A percentile compares a stretch with the other conserved stretches of the same genome.
Evolutionary conservation across 2,329 filamentous ascomycete genomes (phyloP).

Genomic region (Pseudocercospora crystallina): DNA sequence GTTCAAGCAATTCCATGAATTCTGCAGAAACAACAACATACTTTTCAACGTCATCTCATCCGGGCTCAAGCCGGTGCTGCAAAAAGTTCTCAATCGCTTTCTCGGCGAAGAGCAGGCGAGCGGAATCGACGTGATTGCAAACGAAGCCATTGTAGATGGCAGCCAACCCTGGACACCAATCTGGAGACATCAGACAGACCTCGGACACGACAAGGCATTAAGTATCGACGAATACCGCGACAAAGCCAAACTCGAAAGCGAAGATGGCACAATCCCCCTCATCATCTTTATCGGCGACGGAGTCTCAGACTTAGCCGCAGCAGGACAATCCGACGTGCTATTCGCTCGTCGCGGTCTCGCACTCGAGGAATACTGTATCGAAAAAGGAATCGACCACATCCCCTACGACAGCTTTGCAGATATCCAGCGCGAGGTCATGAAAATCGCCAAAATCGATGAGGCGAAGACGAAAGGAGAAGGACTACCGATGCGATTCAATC

Average conservation of each 20-base stretch:
- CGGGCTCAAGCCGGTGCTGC: slow-evolving; percentile 63
- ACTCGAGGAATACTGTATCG: slow-evolving; percentile 65
- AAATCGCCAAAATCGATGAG: slow-evolving; percentile 60
- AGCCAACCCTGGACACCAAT: slow-evolving; percentile 64
- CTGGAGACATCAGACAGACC: slow-evolving; percentile 65
- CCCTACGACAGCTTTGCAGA: slow-evolving; percentile 67
- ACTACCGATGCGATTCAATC: slow-evolving; percentile 63
- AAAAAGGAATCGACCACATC: slow-evolving; percentile 60
- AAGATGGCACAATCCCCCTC: slow-evolving; percentile 62
- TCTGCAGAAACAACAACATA: slow-evolving; percentile 62
- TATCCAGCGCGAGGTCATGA: slow-evolving; percentile 61
- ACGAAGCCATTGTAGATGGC: slow-evolving; percentile 60
- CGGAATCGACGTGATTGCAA: slow-evolving; percentile 67
- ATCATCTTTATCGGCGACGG: slow-evolving; percentile 71
- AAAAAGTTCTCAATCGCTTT: slow-evolving; percentile 63
- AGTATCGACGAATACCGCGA: slow-evolving; percentile 63
- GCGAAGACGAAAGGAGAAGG: slow-evolving; percentile 61
- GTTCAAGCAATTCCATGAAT: slow-evolving; percentile 64
- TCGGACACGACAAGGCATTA: slow-evolving; percentile 67
- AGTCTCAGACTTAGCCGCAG: slow-evolving; percentile 65
- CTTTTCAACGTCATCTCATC: slow-evolving; percentile 71
- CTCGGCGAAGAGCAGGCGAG: slow-evolving; percentile 60
- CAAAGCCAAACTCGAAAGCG: slow-evolving; percentile 53
- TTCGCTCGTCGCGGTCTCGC: slow-evolving; percentile 65
- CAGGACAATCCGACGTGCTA: slow-evolving; percentile 65